Base-by-base conservation (phyloP, 202 grass and related monocot genomes). In the Eragrostis tef region DNA sequence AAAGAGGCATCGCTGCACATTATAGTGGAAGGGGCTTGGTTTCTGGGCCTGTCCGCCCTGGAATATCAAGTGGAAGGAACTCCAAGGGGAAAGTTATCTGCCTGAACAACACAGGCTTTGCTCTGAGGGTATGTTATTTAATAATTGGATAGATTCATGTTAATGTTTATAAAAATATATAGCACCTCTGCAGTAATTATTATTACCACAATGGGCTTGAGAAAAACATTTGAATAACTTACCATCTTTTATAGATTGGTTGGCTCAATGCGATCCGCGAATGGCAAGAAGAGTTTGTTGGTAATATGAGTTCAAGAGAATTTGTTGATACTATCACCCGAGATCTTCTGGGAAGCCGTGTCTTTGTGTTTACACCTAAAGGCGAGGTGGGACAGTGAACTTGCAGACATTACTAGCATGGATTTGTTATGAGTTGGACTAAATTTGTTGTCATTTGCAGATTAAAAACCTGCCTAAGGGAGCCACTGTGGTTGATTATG, bases 231-330 rank as follows among this genome's bases (percentile, higher is more conserved):
- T 50, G 22, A 89, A 53, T 73, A 13, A 17, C 25, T 74, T 64
- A 17, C 49, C 77, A 12, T 79, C 57, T 87, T 79, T 78, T 25
- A 49, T 88, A 99, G 96, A 97, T 97, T 89, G 92, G 96, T 79
- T 99, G 93, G 93, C 87, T 99, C 66, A 99, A 99, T 88, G 96
- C 96, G 57, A 99, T 99, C 68, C 89, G 92, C 66, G 96, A 99
- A 86, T 99, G 96, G 96, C 96, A 99, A 86, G 88, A 99, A 84
- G 96, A 99, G 78, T 99, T 99, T 90, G 92, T 99, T 78, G 96
- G 96, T 83, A 99, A 95, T 78, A 95, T 99, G 96, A 99, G 87
- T 85, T 99, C 96, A 39, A 87, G 90, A 67, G 96, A 99, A 79
- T 99, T 99, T 85, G 96, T 99, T 27, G 96, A 95, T 85, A 93